These are phyloP conservation scores for Pestalotiopsis sp. DNA, from an alignment of 2,329 filamentous ascomycete genomes.

Conservation along the genomic window DNA sequence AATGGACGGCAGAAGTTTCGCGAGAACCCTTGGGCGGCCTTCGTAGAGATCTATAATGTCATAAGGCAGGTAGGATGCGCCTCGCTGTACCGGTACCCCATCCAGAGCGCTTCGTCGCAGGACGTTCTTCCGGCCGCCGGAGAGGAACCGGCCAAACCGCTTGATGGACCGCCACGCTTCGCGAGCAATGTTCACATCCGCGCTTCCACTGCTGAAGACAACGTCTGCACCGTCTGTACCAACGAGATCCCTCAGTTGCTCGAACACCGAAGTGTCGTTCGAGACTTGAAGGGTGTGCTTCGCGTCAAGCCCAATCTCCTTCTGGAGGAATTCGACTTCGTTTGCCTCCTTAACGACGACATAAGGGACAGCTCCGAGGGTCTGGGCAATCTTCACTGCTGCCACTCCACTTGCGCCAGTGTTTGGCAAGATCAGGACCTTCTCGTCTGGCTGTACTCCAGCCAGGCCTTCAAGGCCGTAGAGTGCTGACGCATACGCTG, in stretches of 20 bases:
- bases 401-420: slow-evolving; percentile 22
- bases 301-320: slow-evolving; percentile 12
- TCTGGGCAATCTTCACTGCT: slow-evolving; percentile 13
- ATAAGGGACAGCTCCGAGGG: slow-evolving; percentile 18
- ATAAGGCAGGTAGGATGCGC: slow-evolving; percentile 24
- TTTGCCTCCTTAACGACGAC: slow-evolving; percentile 15
- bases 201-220: slow-evolving; percentile 19
- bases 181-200: background rate
- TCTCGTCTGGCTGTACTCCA: slow-evolving; percentile 17
- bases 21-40: slow-evolving; percentile 15
- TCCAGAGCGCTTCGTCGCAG: slow-evolving; percentile 21
- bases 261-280: background rate
- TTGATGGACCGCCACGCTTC: slow-evolving; percentile 23
- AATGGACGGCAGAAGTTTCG: slow-evolving; percentile 16
- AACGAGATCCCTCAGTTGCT: too few species aligned
- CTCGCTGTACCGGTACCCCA: slow-evolving; percentile 21
- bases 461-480: slow-evolving; percentile 26
- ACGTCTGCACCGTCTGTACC: slow-evolving; percentile 18
- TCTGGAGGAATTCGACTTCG: slow-evolving; percentile 16
- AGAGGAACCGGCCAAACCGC: slow-evolving; percentile 22
- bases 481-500: slow-evolving; percentile 20
- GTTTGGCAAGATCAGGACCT: slow-evolving; percentile 21
- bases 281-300: slow-evolving; percentile 13
- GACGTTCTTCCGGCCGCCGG: slow-evolving; percentile 23
- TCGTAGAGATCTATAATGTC: slow-evolving; percentile 26